These are phyloP conservation scores for Suillus clintonianus DNA, from an alignment of 768 basidiomycete genomes.

Conservation along the genomic window DNA sequence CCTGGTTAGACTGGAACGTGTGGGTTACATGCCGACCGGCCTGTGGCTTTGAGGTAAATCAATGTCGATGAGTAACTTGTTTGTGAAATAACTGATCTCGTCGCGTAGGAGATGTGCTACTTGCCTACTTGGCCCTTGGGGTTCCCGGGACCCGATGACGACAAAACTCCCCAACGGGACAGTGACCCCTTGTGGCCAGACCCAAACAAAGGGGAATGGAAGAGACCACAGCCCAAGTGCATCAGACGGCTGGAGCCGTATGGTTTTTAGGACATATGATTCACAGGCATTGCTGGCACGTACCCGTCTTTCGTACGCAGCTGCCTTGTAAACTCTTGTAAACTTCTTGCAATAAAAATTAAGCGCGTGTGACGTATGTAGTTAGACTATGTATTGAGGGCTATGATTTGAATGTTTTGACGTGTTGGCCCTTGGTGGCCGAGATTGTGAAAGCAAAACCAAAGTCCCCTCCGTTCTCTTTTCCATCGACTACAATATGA, in stretches of 20 bases:
- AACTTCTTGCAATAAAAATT: background rate
- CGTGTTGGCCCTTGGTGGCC: background rate
- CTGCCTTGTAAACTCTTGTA: background rate
- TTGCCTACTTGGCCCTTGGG: constrained; percentile 25
- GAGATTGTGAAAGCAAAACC: background rate
- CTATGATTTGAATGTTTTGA: background rate
- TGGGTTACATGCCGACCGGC: constrained; percentile 21
- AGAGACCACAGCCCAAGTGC: constrained; percentile 27
- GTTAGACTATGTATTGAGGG: too few species aligned
- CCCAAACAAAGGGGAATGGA: constrained; percentile 14
- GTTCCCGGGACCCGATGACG: too few species aligned
- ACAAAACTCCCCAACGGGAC: too few species aligned
- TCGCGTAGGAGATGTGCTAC: constrained; percentile 25
- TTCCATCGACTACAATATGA: constrained; percentile 30
- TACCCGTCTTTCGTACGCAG: background rate
- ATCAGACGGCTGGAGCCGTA: constrained; percentile 15
- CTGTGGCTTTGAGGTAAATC: constrained; percentile 20
- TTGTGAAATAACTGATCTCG: background rate
- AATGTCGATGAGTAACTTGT: background rate
- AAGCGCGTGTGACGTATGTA: background rate
- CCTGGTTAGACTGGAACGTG: constrained; percentile 22
- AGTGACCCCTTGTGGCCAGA: background rate
- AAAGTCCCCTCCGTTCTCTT: background rate
- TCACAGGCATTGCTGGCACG: background rate
- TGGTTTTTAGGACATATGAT: background rate